Conservation (phyloP, 1,284 basidiomycete genomes). For the Boletellus dicymbophilus region DNA sequence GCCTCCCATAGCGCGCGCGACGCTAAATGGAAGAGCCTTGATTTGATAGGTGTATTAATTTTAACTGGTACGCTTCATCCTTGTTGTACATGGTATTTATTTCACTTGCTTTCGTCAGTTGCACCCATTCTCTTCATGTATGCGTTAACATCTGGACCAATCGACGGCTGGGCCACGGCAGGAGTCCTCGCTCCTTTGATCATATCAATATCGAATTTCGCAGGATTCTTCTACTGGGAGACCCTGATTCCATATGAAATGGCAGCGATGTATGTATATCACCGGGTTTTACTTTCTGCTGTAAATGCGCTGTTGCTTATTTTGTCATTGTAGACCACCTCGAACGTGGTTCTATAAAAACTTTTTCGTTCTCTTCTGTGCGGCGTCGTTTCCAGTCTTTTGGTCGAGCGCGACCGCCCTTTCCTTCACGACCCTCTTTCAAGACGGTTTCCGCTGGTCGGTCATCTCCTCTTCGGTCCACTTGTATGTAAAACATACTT, state of each 20-base stretch:
- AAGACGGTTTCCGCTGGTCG: slow-evolving; percentile 37
- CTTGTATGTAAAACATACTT: slow-evolving; percentile 30
- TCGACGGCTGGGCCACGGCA: slow-evolving; percentile 38
- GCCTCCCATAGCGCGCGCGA: neutral
- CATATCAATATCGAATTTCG: slow-evolving; percentile 35
- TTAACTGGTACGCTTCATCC: slow-evolving; percentile 29
- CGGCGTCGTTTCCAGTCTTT: slow-evolving; percentile 39
- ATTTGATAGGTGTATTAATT: slow-evolving; percentile 31
- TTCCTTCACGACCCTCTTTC: slow-evolving; percentile 37
- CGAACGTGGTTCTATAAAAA: slow-evolving; percentile 42
- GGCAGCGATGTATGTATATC: slow-evolving; percentile 40
- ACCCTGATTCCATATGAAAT: slow-evolving; percentile 29
- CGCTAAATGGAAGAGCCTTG: slow-evolving; percentile 29
- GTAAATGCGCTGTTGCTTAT: slow-evolving; percentile 1
- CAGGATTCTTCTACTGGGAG: slow-evolving; percentile 45
- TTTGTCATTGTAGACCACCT: slow-evolving; percentile 37
- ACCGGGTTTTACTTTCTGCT: neutral
- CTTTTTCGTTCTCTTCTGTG: slow-evolving; percentile 40
- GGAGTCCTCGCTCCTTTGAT: slow-evolving; percentile 37
- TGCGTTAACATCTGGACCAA: slow-evolving; percentile 40
- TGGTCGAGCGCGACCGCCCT: slow-evolving; percentile 38
- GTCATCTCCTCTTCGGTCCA: slow-evolving; percentile 33
- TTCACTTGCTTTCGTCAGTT: slow-evolving; percentile 21
- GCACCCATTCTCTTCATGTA: slow-evolving; percentile 43
- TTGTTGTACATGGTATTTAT: slow-evolving; percentile 8